phyloP scores from a whole-genome alignment of 139 green algal genomes.

The Coccomyxa sp. region DNA sequence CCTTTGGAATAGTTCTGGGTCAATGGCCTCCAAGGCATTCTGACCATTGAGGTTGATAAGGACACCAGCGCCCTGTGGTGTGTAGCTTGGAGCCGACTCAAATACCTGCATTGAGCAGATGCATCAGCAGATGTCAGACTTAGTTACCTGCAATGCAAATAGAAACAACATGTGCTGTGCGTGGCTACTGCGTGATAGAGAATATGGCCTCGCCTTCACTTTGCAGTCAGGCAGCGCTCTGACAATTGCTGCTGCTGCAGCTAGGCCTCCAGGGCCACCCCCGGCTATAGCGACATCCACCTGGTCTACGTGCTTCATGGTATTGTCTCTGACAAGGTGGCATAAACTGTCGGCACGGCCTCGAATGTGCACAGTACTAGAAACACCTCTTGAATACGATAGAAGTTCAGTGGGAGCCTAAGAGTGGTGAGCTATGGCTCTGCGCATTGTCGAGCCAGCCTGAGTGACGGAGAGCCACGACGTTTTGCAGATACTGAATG shows the following conservation, averaged over 20 bases:
- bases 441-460: no score
- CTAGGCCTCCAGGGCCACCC: neutral
- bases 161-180: neutral
- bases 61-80: neutral
- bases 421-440: no score
- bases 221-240: neutral
- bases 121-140: neutral
- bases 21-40: neutral
- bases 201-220: neutral
- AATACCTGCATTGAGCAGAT: neutral
- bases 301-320: no score
- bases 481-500: no score
- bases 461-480: no score
- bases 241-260: neutral
- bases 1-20: neutral
- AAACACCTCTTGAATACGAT: no score
- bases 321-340: no score
- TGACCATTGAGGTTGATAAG: neutral
- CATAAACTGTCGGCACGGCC: no score
- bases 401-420: no score
- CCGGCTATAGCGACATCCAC: neutral
- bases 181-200: neutral
- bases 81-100: neutral
- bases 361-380: no score
- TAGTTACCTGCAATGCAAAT: neutral